Base-by-base conservation (phyloP, 192 early-diverging fungal genomes). In the Anaeromyces robustus region DNA sequence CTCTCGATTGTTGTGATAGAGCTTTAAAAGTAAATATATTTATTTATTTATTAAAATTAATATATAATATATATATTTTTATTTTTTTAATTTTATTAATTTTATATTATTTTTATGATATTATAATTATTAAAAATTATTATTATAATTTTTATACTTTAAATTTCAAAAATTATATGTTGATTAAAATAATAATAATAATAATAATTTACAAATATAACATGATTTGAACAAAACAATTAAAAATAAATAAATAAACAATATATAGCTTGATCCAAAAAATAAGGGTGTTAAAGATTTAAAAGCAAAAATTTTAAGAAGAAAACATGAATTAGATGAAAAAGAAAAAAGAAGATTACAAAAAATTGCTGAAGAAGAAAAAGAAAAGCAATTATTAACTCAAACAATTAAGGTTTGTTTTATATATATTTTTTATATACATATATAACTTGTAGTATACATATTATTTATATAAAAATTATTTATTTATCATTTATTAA, bases 1-100 rank as follows among this genome's bases (percentile, higher is more conserved):
- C 96, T 2, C 78, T 90, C 6, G 96, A 97, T 84, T 95, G 93
- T 84, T 95, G 93, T 83, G 87, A 92, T 29, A 89, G 92, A 83
- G 97, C 89, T 0, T 82, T 98, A 68, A 80, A 82, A 59, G 82
- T 92, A 81, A 26, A 13, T 30, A 19, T 41, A 12, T 30, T 52
- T 29, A 81, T 30, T 28, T 79, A 9, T 78, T 26, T n/a, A n/a
- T n/a, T n/a, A n/a, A n/a, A n/a, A n/a, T n/a, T n/a, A n/a, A n/a
- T n/a, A n/a, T n/a, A n/a, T n/a, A n/a, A n/a, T n/a, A n/a, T n/a
- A n/a, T n/a, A n/a, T n/a, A n/a, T 29, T 81, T 80, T 81, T 81
- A 7, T 28, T n/a, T 82, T 81, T 83, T 83, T 82, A 82, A 68
- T 30, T 77, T 82, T 81, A 6, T 82, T 81, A 9, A 82, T 28